Evolutionary conservation across 257 asterid genomes (phyloP), one percentile per base, ranked within the genome.

Genomic region (Solanum neorickii): DNA sequence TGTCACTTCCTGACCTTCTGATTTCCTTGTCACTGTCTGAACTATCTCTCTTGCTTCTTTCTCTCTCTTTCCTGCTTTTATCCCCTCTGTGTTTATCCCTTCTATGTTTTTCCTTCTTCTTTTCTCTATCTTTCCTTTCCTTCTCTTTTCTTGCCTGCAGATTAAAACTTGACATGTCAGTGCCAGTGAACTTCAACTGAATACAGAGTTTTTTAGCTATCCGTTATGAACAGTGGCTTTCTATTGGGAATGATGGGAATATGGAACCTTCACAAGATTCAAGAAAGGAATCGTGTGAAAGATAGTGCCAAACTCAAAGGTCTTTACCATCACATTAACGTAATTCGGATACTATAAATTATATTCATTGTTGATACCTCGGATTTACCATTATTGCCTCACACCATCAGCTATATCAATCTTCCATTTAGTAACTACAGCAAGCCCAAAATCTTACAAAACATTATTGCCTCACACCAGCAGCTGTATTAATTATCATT

Each of bases 41-140:
- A 77, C 88, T 97, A 12, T 91, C 91, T 12, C 80, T 89, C 93
- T 83, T 92, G 21, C 74, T 85, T 87, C 95, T 93, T 76, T 92
- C 97, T 88, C 86, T 95, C 47, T 89, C 87, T 89, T 88, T 90
- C 92, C 93, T 90, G 89, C 87, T 91, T 66, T 89, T 93, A 13
- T 73, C 84, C 82, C 87, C 92, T 90, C 90, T 91, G 47, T 91
- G 94, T 85, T 87, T 93, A 56, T 90, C 88, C 90, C 90, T 93
- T 83, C 94, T 93, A 31, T 93, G 94, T 80, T 89, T 94, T 66
- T 89, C 94, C 91, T 93, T 93, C 90, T 89, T 91, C 92, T 82
- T 90, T 94, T 85, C 96, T 91, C 80, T 93, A 96, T 90, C 89
- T 92, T 68, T 93, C 96, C 92, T 92, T 96, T 90, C 98, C 90